Evolutionary conservation across 2,329 filamentous ascomycete genomes (phyloP).

Genomic region (Xylariaceae sp.): DNA sequence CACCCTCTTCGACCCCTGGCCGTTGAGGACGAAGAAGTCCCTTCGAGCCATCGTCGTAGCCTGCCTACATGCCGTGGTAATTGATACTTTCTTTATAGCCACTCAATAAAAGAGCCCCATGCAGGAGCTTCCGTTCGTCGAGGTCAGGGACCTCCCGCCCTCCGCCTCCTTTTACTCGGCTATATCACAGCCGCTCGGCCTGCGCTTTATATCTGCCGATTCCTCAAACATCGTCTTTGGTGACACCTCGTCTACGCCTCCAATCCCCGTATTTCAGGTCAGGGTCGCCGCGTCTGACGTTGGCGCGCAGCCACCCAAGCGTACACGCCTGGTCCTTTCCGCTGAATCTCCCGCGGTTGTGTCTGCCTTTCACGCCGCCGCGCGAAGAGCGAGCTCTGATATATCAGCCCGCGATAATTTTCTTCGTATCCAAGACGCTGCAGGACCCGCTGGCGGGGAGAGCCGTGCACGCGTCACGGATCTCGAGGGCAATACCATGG

Average conservation of each 20-base stretch:
- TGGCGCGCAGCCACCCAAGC: conserved; percentile 38
- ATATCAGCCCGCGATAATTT: conserved; percentile 33
- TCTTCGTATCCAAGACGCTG: conserved; percentile 19
- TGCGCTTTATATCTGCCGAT: conserved; percentile 58
- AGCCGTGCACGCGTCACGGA: conserved; percentile 62
- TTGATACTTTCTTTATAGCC: conserved; percentile 6
- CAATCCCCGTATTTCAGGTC: conserved; percentile 42
- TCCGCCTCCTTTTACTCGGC: conserved; percentile 82
- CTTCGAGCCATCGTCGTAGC: conserved; percentile 2
- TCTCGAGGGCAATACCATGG: conserved; percentile 79
- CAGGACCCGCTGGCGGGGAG: conserved; percentile 27
- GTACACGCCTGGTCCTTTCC: conserved; percentile 59
- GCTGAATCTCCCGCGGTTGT: conserved; percentile 64
- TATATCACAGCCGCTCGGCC: conserved; percentile 71
- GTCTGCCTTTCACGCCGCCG: conserved; percentile 66
- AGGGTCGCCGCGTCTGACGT: conserved; percentile 31
- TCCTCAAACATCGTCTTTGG: conserved; percentile 42
- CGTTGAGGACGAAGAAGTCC: conserved; percentile 1
- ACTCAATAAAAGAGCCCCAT: conserved; percentile 20
- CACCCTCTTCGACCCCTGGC: neutral
- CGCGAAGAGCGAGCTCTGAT: conserved; percentile 57
- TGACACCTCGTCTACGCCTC: conserved; percentile 22
- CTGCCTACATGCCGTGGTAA: neutral
- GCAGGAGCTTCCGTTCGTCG: conserved; percentile 46
- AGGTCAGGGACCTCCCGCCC: conserved; percentile 72